A percentile compares a stretch with the other conserved stretches of the same genome.
These are phyloP conservation scores for Syzygium grande DNA, from an alignment of 345 rosid species.

Conservation along the genomic window DNA sequence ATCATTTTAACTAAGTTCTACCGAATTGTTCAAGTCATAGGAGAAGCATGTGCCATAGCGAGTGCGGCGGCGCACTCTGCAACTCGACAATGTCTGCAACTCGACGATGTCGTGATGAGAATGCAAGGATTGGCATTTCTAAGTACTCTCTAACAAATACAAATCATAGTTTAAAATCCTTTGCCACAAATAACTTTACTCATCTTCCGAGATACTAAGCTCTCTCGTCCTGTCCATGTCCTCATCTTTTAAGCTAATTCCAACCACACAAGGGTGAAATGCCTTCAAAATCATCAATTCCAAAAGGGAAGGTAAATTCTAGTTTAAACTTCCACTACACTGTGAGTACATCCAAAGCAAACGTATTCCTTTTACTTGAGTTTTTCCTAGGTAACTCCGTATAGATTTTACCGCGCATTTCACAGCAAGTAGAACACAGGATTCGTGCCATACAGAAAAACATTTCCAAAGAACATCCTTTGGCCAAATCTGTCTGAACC, in stretches of 20 bases:
- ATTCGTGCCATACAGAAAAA: neutral
- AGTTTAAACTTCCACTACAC: neutral
- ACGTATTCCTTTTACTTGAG: neutral
- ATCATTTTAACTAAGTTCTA: neutral
- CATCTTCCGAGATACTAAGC: neutral
- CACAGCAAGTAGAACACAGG: neutral
- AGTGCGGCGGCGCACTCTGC: neutral
- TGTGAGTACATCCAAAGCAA: neutral
- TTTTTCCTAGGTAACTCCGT: neutral
- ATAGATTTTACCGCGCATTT: too few relatives aligned
- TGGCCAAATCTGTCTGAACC: neutral
- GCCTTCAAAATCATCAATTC: neutral
- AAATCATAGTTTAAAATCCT: neutral
- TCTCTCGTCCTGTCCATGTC: neutral
- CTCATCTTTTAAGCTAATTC: neutral
- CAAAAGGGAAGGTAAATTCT: neutral
- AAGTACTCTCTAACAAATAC: neutral
- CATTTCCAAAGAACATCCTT: neutral
- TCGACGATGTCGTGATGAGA: neutral
- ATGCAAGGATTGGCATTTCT: neutral
- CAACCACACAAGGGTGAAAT: neutral
- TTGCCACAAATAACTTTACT: neutral
- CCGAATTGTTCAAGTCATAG: neutral
- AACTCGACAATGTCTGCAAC: neutral
- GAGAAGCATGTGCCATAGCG: neutral